A percentile compares a stretch with the other conserved stretches of the same genome.
phyloP scores from a whole-genome alignment of 2,329 filamentous ascomycete genomes.

The Coniochaeta hoffmannii region DNA sequence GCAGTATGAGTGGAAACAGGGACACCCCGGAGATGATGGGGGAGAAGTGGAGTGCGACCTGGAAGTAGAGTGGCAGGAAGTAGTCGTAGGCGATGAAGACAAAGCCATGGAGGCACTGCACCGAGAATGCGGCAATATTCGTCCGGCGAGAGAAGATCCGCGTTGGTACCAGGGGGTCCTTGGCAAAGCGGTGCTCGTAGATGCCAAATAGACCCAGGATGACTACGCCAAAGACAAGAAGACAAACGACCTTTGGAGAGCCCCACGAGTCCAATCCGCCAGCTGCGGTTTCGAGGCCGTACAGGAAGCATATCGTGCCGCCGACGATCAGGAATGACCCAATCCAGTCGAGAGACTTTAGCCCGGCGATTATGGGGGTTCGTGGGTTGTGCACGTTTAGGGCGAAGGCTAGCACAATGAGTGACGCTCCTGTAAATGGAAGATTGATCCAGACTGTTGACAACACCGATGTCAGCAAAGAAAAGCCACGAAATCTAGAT shows the following conservation, averaged over 20 bases:
- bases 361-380: slow-evolving; percentile 52
- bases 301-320: slow-evolving; percentile 61
- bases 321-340: slow-evolving; percentile 57
- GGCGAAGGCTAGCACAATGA: slow-evolving; percentile 52
- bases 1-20: slow-evolving; percentile 52
- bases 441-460: slow-evolving; percentile 35
- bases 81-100: slow-evolving; percentile 60
- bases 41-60: slow-evolving; percentile 54
- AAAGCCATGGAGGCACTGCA: slow-evolving; percentile 38
- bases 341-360: slow-evolving; percentile 53
- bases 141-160: slow-evolving; percentile 48
- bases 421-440: slow-evolving; percentile 44
- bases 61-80: slow-evolving; percentile 68
- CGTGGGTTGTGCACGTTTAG: slow-evolving; percentile 60
- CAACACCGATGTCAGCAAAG: too few relatives aligned
- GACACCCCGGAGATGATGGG: slow-evolving; percentile 55
- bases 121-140: slow-evolving; percentile 45
- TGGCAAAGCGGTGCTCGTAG: slow-evolving; percentile 56
- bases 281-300: slow-evolving; percentile 64
- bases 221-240: slow-evolving; percentile 51
- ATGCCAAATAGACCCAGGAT: slow-evolving; percentile 45
- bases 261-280: slow-evolving; percentile 55
- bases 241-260: slow-evolving; percentile 53
- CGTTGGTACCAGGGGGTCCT: slow-evolving; percentile 60
- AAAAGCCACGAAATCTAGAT: too few relatives aligned